A percentile compares a stretch with the other conserved stretches of the same genome.
phyloP scores from a whole-genome alignment of 2,329 filamentous ascomycete species.

The Sclerotiophoma versabilis region DNA sequence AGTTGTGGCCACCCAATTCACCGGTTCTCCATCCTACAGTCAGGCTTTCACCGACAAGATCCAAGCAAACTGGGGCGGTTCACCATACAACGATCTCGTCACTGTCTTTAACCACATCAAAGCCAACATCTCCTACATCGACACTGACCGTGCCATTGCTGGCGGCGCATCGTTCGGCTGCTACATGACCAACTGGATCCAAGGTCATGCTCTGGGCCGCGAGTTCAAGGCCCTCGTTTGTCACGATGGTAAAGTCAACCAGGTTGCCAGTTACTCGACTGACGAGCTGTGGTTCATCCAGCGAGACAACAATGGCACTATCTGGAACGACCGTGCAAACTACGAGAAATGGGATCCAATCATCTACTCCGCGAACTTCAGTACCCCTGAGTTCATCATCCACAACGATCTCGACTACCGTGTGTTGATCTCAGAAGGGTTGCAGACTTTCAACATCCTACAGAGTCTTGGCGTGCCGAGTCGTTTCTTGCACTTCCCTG shows the following conservation, averaged over 20 bases:
- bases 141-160: conserved; percentile 74
- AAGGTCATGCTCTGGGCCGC: conserved; percentile 81
- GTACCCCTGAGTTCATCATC: conserved; percentile 86
- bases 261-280: conserved; percentile 55
- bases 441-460: conserved; percentile 84
- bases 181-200: conserved; percentile 76
- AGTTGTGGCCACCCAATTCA: conserved; percentile 81
- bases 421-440: conserved; percentile 82
- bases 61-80: conserved; percentile 79
- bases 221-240: conserved; percentile 88
- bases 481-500: conserved; percentile 80
- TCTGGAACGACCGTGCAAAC: conserved; percentile 52
- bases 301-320: conserved; percentile 52
- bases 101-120: conserved; percentile 78
- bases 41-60: conserved; percentile 80
- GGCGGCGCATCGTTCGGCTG: conserved; percentile 66
- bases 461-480: conserved; percentile 79
- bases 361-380: conserved; percentile 71
- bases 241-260: conserved; percentile 83
- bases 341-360: conserved; percentile 67
- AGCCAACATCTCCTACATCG: conserved; percentile 70
- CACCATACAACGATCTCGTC: conserved; percentile 82
- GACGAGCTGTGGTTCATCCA: conserved; percentile 62
- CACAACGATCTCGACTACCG: conserved; percentile 90
- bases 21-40: conserved; percentile 81